phyloP scores from a whole-genome alignment of 2,329 filamentous ascomycete species.

The Lasiodiplodia gonubiensis region DNA sequence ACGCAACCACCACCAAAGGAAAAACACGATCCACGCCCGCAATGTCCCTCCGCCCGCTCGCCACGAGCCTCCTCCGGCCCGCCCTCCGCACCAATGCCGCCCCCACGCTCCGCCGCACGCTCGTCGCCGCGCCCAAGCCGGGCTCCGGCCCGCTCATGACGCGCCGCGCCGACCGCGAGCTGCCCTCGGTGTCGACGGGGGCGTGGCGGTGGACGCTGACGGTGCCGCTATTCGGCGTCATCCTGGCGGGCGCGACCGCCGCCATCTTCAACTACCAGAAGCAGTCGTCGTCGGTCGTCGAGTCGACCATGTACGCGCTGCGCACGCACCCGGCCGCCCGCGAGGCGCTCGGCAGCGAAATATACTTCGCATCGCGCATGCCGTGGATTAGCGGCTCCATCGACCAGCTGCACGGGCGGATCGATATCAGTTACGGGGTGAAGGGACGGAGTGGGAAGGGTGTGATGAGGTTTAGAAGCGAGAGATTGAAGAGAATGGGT shows the following conservation, averaged over 20 bases:
- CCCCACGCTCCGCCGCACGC: conserved; percentile 21
- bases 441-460: conserved; percentile 75
- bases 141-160: conserved; percentile 28
- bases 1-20: background rate
- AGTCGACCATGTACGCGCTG: conserved; percentile 87
- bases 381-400: conserved; percentile 68
- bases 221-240: conserved; percentile 77
- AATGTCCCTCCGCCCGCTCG: background rate
- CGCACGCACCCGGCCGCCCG: conserved; percentile 79
- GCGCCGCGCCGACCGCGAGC: conserved; percentile 30
- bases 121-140: conserved; percentile 29
- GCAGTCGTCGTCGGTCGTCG: conserved; percentile 79
- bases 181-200: conserved; percentile 15
- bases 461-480: conserved; percentile 80
- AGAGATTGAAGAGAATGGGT: conserved; percentile 68
- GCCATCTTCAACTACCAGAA: conserved; percentile 99
- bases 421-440: conserved; percentile 86
- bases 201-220: conserved; percentile 49
- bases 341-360: conserved; percentile 76
- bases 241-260: conserved; percentile 73
- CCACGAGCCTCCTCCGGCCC: background rate
- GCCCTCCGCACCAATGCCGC: background rate
- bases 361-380: conserved; percentile 56
- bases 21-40: background rate
- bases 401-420: conserved; percentile 90